phyloP scores from a whole-genome alignment of 2,329 filamentous ascomycete genomes.

The Exophiala sideris region DNA sequence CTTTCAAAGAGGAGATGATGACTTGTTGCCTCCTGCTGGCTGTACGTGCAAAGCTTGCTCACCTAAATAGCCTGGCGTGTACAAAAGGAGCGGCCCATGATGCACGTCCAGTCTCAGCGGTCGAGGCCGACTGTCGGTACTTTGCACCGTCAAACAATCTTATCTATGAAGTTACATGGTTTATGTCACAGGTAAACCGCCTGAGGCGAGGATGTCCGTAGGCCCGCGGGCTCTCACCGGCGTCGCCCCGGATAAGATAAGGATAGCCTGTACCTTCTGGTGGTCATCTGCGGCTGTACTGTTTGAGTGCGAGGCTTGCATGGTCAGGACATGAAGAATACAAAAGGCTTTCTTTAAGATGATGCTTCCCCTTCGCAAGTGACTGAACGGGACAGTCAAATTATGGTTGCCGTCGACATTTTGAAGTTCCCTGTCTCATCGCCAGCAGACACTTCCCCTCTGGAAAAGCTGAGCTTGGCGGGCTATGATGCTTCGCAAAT shows the following conservation, averaged over 20 bases:
- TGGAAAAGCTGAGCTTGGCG: constrained; percentile 28
- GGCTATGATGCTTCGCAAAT: constrained; percentile 32
- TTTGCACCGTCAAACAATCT: no score
- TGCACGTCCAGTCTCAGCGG: no score
- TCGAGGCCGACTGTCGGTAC: no score
- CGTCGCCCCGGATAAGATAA: background rate
- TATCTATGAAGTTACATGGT: background rate
- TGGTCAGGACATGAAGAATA: background rate
- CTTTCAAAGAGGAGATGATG: no score
- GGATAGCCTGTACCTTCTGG: no score
- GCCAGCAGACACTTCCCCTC: constrained; percentile 32
- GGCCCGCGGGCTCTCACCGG: background rate
- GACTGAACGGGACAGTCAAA: background rate
- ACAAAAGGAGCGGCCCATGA: no score
- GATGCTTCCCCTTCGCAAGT: background rate
- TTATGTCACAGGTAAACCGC: background rate
- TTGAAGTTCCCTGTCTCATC: constrained; percentile 34
- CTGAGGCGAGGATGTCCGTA: background rate
- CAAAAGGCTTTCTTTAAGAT: background rate
- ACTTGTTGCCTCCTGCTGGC: no score
- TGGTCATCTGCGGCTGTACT: no score
- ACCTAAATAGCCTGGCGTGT: no score
- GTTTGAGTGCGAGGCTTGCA: no score
- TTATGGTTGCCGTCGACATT: constrained; percentile 32
- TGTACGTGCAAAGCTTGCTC: no score